A percentile compares a stretch with the other conserved stretches of the same genome.
Conservation (phyloP, 2,329 filamentous ascomycete species). For the Fusarium sp. region DNA sequence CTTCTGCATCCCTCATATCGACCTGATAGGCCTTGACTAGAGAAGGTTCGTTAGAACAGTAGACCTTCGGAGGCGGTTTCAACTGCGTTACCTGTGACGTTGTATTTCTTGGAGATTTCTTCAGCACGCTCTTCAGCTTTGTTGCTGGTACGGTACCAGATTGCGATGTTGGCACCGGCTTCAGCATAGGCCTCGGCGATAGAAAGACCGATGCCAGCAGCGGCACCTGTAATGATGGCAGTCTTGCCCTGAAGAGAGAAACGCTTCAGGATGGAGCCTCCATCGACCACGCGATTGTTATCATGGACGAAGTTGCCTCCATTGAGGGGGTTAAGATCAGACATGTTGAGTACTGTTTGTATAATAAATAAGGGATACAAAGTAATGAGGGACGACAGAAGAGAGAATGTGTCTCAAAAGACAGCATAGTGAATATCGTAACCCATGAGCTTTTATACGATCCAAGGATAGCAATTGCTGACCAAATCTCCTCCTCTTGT, state of each 20-base stretch:
- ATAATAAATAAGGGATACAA: background rate
- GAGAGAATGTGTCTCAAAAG: background rate
- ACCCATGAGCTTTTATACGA: slow-evolving; percentile 13
- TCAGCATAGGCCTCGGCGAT: slow-evolving; percentile 73
- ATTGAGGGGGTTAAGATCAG: slow-evolving; percentile 40
- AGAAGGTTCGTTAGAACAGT: slow-evolving; percentile 7
- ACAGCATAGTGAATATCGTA: slow-evolving; percentile 6
- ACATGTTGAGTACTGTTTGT: slow-evolving; percentile 24
- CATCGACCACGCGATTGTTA: slow-evolving; percentile 37
- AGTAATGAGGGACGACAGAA: background rate
- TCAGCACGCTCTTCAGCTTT: slow-evolving; percentile 69
- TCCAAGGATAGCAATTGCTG: slow-evolving; percentile 1
- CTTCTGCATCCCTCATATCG: slow-evolving; percentile 64
- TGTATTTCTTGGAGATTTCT: slow-evolving; percentile 70
- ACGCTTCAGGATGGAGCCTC: slow-evolving; percentile 44
- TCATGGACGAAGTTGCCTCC: slow-evolving; percentile 45
- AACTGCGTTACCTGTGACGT: slow-evolving; percentile 67
- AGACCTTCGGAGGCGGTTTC: background rate
- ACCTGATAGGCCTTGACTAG: slow-evolving; percentile 71
- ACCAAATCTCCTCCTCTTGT: slow-evolving; percentile 1
- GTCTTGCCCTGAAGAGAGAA: slow-evolving; percentile 76
- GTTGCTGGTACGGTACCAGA: slow-evolving; percentile 75
- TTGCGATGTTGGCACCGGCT: slow-evolving; percentile 74
- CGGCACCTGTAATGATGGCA: slow-evolving; percentile 73
- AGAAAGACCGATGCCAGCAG: slow-evolving; percentile 71